Base-by-base conservation (phyloP, 345 rosid species). In the Lenwebbia sp. region DNA sequence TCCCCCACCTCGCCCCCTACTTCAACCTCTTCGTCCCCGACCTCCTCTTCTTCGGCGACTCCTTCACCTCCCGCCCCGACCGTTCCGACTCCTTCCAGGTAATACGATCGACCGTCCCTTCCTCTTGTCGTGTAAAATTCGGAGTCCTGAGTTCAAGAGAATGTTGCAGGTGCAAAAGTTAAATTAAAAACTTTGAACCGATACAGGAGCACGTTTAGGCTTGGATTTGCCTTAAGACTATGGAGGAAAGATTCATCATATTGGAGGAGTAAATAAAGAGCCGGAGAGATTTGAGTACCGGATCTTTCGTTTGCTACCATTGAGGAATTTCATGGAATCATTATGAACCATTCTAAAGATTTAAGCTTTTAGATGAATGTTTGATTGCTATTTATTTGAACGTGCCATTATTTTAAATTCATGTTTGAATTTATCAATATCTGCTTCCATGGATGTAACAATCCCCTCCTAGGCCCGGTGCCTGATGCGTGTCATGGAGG, bases 11-110 rank as follows among this genome's bases (percentile, higher is more conserved):
- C 41, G 74, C 87, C 51, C 90, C 88, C 55, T 75, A 89, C 88
- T 94, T 91, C 94, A 96, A 95, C 88, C 87, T 95, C 84, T 95
- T 85, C 85, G 88, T 94, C n/a, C 96, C 97, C 0, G 98, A 94
- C 92, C 92, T 94, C n/a, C 75, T 96, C 50, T 94, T 94, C 88
- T 96, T 95, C 86, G 98, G 96, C 21, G 93, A 89, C 55, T 96
- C 99, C 56, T 92, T 51, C 93, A 90, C 96, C 6, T 87, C 95
- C 86, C 93, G 93, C 37, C 95, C 96, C 62, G 98, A 96, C 47
- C 92, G 99, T 3, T 85, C 93, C 58, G 98, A 94, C 54, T 49
- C 93, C 9, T 96, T 96, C 84, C 98, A 96, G 81, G 81, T 70
- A 70, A 70, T 37, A 70, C 25, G 1, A 1, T 9, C 78, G 78